A percentile compares a stretch with the other conserved stretches of the same genome.
phyloP scores from a whole-genome alignment of 192 early-diverging fungal species.

The Lobosporangium transversale region DNA sequence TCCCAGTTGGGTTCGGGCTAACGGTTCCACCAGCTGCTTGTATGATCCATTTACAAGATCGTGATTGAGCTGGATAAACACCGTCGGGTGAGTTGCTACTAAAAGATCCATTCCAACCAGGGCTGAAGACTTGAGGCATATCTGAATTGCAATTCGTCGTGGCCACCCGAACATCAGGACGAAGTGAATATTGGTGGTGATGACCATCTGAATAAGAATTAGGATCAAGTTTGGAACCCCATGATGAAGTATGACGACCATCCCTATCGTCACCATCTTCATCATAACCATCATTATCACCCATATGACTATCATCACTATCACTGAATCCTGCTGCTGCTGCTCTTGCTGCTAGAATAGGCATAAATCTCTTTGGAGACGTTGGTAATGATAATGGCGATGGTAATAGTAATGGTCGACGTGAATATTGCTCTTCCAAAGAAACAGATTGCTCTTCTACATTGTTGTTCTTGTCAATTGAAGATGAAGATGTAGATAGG shows the following conservation, averaged over 20 bases:
- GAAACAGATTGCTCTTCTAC: too few relatives aligned
- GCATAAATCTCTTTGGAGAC: too few relatives aligned
- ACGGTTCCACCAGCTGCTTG: not conserved
- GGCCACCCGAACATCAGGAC: not conserved
- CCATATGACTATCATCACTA: not conserved
- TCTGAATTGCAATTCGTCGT: slow-evolving; percentile 2
- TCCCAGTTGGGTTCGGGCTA: not conserved
- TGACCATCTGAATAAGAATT: too few relatives aligned
- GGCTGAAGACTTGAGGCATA: not conserved
- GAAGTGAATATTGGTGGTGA: not conserved
- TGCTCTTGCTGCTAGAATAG: too few relatives aligned
- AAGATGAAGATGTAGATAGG: not conserved
- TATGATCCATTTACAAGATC: slow-evolving; percentile 37
- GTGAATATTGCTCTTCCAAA: too few relatives aligned
- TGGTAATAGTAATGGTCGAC: too few relatives aligned
- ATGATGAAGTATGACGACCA: too few relatives aligned
- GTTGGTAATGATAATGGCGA: too few relatives aligned
- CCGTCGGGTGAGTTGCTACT: slow-evolving; percentile 21
- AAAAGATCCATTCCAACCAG: slow-evolving; percentile 19
- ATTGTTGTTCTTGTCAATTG: not conserved
- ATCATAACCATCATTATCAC: not conserved
- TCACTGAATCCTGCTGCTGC: not conserved
- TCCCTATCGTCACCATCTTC: not conserved
- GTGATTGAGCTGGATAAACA: slow-evolving; percentile 8
- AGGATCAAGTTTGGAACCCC: too few relatives aligned